Evolutionary conservation across 1,139 yeast genomes (phyloP), one percentile per base, ranked within the genome.

Genomic region (Debaryomycetaceae sp.): DNA sequence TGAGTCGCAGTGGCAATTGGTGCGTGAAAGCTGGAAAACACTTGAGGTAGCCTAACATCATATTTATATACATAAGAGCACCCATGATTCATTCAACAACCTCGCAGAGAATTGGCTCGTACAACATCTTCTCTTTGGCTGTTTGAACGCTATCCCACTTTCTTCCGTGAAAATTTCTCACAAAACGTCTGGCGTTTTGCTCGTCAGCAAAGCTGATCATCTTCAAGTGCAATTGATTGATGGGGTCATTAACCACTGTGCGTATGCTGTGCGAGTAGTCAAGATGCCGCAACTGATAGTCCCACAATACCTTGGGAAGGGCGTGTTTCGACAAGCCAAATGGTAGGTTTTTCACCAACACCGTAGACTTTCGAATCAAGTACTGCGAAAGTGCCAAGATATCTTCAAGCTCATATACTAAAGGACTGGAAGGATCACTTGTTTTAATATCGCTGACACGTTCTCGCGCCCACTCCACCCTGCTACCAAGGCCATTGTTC

Each of bases 21-120:
- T 78, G 2, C 62, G 91, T 28, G 83, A 78, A 42, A 84, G 91
- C 23, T 85, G 95, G 95, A 72, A 86, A 45, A 69, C 24, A 48
- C 42, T 34, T 40, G 42, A 27, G 29, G 18, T 24, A 25, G 22
- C 19, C 29, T 11, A 20, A 24, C 32, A 30, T 21, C 11, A 20
- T 40, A 26, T 28, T 30, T 15, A 26, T 31, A 23, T 23, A 16
- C 21, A 27, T n/a, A 13, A 11, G 12, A 11, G 12, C 12, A n/a
- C 9, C 15, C 27, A 6, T 24, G n/a, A 24, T n/a, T 14, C 12
- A 30, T 15, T 30, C 30, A 4, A 63, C 36, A 1, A 61, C 41
- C 39, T 66, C 73, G 45, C 72, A 65, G 17, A 57, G 41, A 11
- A 67, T 40, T 0, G 70, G 69, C 24, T 62, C 66, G 39, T 63